Evolutionary conservation across 345 rosid species (phyloP), one percentile per base, ranked within the genome.

Genomic region (Sonneratia caseolaris): DNA sequence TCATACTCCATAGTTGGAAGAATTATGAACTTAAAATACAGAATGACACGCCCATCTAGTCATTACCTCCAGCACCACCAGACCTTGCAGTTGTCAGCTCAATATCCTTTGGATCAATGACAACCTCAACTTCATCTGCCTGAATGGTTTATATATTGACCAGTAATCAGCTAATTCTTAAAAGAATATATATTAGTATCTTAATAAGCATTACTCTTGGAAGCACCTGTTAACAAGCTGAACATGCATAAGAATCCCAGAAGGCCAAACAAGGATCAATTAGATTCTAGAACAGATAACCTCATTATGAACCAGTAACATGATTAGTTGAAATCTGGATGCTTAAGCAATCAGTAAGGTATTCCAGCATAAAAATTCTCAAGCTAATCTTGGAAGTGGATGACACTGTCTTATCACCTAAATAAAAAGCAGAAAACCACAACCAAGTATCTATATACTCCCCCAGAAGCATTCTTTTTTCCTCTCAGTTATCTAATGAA

Each of bases 91-190:
- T 85, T 66, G 97, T 86, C 74, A 95, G 96, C 82, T 91, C 99
- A 81, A 88, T 86, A 68, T 94, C 98, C 75, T 90, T 88, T 48
- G 98, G 97, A 68, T 91, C 98, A 81, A 94, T 91, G 76, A 83
- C 96, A 70, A 94, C 92, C 75, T 94, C 97, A 62, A 94, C 97
- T 84, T 94, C 98, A 85, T 91, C 97, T 73, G 83, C 97, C 98
- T 91, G 79, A 72, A 70, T 68, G 67, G 73, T 32, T 24, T 7
- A 45, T 9, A 48, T 68, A 14, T 3, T n/a, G 7, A 68, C 7
- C 70, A 68, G 12, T 1, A 37, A 40, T 68, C 51, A 68, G 70
- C 32, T 19, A 15, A 27, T 6, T 42, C 18, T 68, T 3, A 11
- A 61, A 3, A 32, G 37, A 0, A 61, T 11, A 32, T 61, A 61